Conservation (phyloP, 352 stramenopile species). For the Pythium coloratum region DNA sequence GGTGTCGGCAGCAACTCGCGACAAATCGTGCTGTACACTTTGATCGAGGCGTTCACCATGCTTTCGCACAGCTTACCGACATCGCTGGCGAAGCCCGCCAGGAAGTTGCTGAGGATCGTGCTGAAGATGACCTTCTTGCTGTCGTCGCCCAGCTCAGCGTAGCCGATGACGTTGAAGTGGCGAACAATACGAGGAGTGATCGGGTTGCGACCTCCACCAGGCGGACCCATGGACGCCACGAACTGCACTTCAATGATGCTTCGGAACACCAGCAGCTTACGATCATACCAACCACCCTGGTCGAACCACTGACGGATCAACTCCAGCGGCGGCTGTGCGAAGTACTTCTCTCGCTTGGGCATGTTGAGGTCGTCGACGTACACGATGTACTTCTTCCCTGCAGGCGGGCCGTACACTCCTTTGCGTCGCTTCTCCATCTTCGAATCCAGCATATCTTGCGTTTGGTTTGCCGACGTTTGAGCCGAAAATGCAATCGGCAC, state of each 20-base stretch:
- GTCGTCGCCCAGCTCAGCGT: constrained; percentile 87
- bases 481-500: constrained; percentile 92
- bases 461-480: constrained; percentile 92
- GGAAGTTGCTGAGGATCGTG: constrained; percentile 91
- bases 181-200: constrained; percentile 90
- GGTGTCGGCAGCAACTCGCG: constrained; percentile 91
- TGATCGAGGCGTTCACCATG: constrained; percentile 85
- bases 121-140: constrained; percentile 92
- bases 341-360: constrained; percentile 94
- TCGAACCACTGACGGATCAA: constrained; percentile 94
- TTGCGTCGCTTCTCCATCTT: constrained; percentile 94
- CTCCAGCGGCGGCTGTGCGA: constrained; percentile 94
- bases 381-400: constrained; percentile 93
- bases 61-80: constrained; percentile 58
- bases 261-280: constrained; percentile 90
- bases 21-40: constrained; percentile 92
- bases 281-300: constrained; percentile 94
- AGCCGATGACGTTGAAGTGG: constrained; percentile 94
- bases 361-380: constrained; percentile 97
- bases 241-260: constrained; percentile 90
- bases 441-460: constrained; percentile 89
- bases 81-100: constrained; percentile 48
- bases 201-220: constrained; percentile 90
- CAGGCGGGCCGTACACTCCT: constrained; percentile 89
- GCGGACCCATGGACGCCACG: constrained; percentile 91